These are phyloP conservation scores for Candida gigantensis DNA, from an alignment of 1,139 yeast species.

Conservation along the genomic window DNA sequence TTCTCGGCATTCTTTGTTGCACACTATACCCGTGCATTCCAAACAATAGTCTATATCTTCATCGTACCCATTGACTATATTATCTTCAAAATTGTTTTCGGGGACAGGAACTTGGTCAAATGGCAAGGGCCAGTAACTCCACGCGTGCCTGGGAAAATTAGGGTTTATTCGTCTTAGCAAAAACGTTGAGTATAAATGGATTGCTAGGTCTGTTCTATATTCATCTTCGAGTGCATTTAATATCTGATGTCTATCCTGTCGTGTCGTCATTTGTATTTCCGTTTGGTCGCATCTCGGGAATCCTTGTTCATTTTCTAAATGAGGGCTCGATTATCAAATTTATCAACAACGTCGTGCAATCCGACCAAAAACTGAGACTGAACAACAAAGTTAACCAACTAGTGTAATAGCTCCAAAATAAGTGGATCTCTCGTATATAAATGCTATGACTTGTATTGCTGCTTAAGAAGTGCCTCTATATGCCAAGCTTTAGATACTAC, in stretches of 20 bases:
- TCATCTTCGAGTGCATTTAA: conserved; percentile 43
- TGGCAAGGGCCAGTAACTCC: conserved; percentile 53
- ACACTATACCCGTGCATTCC: conserved; percentile 1
- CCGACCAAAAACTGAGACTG: no score
- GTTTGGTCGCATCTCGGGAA: no score
- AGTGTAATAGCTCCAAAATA: no score
- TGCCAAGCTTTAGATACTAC: no score
- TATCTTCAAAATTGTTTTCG: conserved; percentile 23
- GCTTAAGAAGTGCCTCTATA: no score
- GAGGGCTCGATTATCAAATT: no score
- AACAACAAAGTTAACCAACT: no score
- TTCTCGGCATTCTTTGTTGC: conserved; percentile 1
- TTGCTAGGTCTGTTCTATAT: conserved; percentile 47
- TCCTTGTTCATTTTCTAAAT: no score
- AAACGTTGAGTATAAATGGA: conserved; percentile 52
- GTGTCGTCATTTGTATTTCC: conserved; percentile 14
- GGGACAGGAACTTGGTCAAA: conserved; percentile 40
- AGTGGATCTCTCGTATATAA: no score
- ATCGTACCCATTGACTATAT: conserved; percentile 18
- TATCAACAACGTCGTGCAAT: no score
- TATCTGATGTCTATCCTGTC: conserved; percentile 28
- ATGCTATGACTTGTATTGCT: no score
- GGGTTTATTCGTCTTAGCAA: conserved; percentile 43
- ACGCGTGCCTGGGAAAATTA: conserved; percentile 33
- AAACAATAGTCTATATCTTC: conserved; percentile 17